Evolutionary conservation across 1,284 basidiomycete species (phyloP).

Genomic region (Melampsora medusae): DNA sequence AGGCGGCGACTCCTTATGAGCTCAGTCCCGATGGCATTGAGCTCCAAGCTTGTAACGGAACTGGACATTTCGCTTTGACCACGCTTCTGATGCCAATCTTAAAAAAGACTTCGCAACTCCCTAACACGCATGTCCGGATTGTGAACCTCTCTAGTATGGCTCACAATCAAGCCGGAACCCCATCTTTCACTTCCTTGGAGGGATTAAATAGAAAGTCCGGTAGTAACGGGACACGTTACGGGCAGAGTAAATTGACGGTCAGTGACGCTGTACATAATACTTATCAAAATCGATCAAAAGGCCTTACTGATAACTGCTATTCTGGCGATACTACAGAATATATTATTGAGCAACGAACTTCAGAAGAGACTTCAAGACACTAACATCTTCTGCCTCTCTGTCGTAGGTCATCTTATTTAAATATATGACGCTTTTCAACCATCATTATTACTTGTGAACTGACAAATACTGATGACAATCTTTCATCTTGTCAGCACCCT

Average conservation of each 20-base stretch:
- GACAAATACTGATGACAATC: no score
- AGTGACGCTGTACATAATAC: neutral
- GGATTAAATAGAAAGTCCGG: slow-evolving; percentile 36
- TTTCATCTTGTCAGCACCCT: slow-evolving; percentile 34
- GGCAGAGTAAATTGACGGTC: slow-evolving; percentile 23
- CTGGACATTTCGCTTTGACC: slow-evolving; percentile 47
- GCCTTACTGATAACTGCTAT: no score
- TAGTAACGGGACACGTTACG: slow-evolving; percentile 46
- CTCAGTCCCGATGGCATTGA: slow-evolving; percentile 44
- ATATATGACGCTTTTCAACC: neutral
- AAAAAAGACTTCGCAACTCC: slow-evolving; percentile 41
- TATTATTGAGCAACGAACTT: slow-evolving; percentile 47
- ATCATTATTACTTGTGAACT: neutral
- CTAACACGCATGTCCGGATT: slow-evolving; percentile 44
- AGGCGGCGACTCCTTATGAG: slow-evolving; percentile 46
- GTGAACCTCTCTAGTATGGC: slow-evolving; percentile 46
- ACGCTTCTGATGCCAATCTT: slow-evolving; percentile 45
- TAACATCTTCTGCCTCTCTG: slow-evolving; percentile 44
- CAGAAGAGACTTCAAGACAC: slow-evolving; percentile 47
- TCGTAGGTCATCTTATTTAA: neutral
- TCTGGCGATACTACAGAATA: no score
- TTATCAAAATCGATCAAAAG: no score
- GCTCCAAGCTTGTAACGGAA: slow-evolving; percentile 46
- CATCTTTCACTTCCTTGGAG: slow-evolving; percentile 46
- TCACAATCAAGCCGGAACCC: slow-evolving; percentile 38